Evolutionary conservation across 1,284 basidiomycete species (phyloP), one percentile per base, ranked within the genome.

Genomic region (Marasmius oreades): DNA sequence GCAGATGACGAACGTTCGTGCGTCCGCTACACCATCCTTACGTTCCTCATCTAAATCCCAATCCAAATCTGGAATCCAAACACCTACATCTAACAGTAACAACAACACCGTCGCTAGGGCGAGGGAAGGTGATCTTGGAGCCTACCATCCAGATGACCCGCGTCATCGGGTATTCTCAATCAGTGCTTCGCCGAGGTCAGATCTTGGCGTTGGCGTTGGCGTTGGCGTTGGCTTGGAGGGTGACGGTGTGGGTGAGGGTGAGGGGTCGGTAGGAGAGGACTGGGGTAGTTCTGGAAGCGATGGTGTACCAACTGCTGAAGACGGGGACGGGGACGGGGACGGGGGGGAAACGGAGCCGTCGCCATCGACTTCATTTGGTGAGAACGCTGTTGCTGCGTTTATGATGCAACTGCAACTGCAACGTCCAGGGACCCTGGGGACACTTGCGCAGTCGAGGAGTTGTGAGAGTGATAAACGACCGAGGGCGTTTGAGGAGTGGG

Each of bases 81-180:
- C 47, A 16, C 47, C 45, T 46, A n/a, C n/a, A n/a, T 46, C 45
- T 16, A 28, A 20, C 23, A 46, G 20, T 23, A 16, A 46, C 23
- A n/a, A n/a, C n/a, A n/a, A n/a, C n/a, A n/a, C n/a, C n/a, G n/a
- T n/a, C n/a, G n/a, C n/a, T n/a, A n/a, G n/a, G n/a, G 11, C 47
- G 24, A 23, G 47, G 28, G 14, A 50, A 8, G 31, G 47, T 28
- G 45, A 28, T 26, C 26, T 31, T 50, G 14, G 31, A 16, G 18
- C n/a, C n/a, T n/a, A 11, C 8, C 47, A 33, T 8, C 47, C 23
- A 18, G 47, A 50, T 20, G 47, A 50, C 26, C 47, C 47, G 8
- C 47, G 47, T 20, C 47, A 50, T 20, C 24, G 47, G 18, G 33
- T 50, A 28, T 50, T 28, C 26, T 31, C 47, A n/a, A 50, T 50